Evolutionary conservation across 768 basidiomycete species (phyloP), one percentile per base, ranked within the genome.

Genomic region (Amanita rimosa): DNA sequence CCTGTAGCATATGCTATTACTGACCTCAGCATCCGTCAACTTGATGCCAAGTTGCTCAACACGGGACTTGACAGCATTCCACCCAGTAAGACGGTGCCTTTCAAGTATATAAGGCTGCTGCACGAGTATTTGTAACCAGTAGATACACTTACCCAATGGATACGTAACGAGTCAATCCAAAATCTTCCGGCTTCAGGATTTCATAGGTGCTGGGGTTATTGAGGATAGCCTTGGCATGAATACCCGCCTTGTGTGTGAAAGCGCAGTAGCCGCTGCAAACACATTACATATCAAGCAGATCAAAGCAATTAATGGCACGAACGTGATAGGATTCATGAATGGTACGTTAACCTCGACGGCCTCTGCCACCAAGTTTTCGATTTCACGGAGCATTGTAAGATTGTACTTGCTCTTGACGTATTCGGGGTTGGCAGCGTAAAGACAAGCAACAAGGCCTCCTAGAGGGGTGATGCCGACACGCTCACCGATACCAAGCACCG

Each of bases 351-450:
- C 92, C 65, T 97, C 93, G 52, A 99, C 96, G 44, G 95, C 96
- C 68, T 97, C 94, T 34, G 96, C 96, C 53, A 99, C 94, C 60
- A 97, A 73, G 71, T 98, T 98, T 71, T 99, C 96, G 57, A 99
- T 88, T 67, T 98, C 96, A 58, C 96, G 88, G 48, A 99, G 84
- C 89, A 95, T 94, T 52, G 79, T 68, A 38, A 98, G 81, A 68
- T 98, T 96, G 75, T 98, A 99, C 83, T 99, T 99, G 79, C 78
- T 67, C 78, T 97, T 98, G 82, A 98, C 95, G 64, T 97, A 97
- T 62, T 98, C 96, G 21, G 95, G 95, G 70, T 97, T 83, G 61
- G 91, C 92, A 52, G 92, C 91, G 62, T 95, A 93, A 60, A 99
- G 79, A 67, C 96, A 94, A 17, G 96, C 95, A 49, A 99, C 80